Conservation (phyloP, 2,329 filamentous ascomycete genomes). For the Ustilaginoidea virens region DNA sequence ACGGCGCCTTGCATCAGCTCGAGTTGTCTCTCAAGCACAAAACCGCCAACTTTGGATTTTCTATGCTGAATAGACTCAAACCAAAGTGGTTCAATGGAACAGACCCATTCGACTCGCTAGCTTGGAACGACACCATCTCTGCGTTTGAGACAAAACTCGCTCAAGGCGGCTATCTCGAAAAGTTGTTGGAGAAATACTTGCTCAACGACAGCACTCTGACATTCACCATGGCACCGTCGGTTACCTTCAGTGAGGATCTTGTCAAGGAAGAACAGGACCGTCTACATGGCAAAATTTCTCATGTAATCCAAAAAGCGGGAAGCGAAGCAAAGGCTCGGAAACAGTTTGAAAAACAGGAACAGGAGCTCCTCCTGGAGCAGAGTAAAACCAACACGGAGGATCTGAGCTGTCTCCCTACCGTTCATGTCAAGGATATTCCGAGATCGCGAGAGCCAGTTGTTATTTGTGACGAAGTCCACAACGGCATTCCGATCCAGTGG, state of each 20-base stretch:
- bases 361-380: conserved; percentile 67
- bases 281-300: conserved; percentile 57
- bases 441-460: conserved; percentile 49
- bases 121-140: conserved; percentile 79
- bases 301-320: conserved; percentile 52
- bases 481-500: conserved; percentile 66
- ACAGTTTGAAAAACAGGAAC: conserved; percentile 61
- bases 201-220: conserved; percentile 74
- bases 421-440: conserved; percentile 81
- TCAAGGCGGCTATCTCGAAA: conserved; percentile 67
- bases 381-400: conserved; percentile 73
- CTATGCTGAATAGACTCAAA: conserved; percentile 74
- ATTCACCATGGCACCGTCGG: conserved; percentile 86
- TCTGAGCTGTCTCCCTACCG: conserved; percentile 72
- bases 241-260: conserved; percentile 57
- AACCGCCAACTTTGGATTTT: conserved; percentile 87
- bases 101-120: conserved; percentile 78
- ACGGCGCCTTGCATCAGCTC: conserved; percentile 84
- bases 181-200: conserved; percentile 76
- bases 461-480: conserved; percentile 48
- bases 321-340: conserved; percentile 56
- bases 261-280: conserved; percentile 62
- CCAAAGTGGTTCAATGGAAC: conserved; percentile 92
- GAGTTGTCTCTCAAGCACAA: conserved; percentile 93
- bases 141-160: conserved; percentile 67